Evolutionary conservation across 1,284 basidiomycete genomes (phyloP).

Genomic region (Moesziomyces parantarcticus): DNA sequence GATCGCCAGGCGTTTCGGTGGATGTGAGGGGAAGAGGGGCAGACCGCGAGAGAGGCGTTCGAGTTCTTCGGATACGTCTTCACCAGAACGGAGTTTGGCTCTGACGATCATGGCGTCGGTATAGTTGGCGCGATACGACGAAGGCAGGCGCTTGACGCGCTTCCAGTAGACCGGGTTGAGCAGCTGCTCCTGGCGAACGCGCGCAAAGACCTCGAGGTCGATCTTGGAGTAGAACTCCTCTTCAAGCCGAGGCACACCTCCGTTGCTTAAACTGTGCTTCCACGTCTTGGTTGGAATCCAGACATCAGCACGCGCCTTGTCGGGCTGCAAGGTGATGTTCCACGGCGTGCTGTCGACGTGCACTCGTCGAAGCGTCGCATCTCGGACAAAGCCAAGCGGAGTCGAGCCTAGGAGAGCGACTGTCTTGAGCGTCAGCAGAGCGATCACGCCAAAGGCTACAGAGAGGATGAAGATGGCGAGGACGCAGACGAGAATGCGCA

Average conservation of each 20-base stretch:
- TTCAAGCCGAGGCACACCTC: not conserved
- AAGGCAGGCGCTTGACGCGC: conserved; percentile 11
- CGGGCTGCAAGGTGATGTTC: conserved; percentile 32
- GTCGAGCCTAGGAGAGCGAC: conserved; percentile 22
- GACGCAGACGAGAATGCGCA: conserved; percentile 34
- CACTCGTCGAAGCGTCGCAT: conserved; percentile 23
- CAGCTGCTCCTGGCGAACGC: conserved; percentile 13
- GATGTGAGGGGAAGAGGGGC: conserved; percentile 20
- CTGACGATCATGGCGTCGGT: conserved; percentile 21
- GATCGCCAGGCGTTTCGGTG: not conserved
- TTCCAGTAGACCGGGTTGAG: conserved; percentile 32
- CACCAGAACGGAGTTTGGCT: conserved; percentile 18
- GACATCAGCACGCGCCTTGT: conserved; percentile 23
- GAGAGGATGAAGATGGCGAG: conserved; percentile 18
- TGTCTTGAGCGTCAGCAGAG: conserved; percentile 7
- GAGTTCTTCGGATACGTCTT: conserved; percentile 27
- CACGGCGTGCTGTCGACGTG: conserved; percentile 16
- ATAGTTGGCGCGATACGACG: conserved; percentile 25
- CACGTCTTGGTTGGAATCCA: conserved; percentile 19
- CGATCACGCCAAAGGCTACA: conserved; percentile 15
- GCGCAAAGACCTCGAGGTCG: conserved; percentile 23
- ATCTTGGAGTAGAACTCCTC: not conserved
- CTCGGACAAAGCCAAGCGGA: conserved; percentile 22
- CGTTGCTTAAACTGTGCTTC: conserved; percentile 5
- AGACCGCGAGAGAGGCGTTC: conserved; percentile 28